phyloP scores from a whole-genome alignment of 495 filamentous ascomycete species.

The Aspergillus ostianus region DNA sequence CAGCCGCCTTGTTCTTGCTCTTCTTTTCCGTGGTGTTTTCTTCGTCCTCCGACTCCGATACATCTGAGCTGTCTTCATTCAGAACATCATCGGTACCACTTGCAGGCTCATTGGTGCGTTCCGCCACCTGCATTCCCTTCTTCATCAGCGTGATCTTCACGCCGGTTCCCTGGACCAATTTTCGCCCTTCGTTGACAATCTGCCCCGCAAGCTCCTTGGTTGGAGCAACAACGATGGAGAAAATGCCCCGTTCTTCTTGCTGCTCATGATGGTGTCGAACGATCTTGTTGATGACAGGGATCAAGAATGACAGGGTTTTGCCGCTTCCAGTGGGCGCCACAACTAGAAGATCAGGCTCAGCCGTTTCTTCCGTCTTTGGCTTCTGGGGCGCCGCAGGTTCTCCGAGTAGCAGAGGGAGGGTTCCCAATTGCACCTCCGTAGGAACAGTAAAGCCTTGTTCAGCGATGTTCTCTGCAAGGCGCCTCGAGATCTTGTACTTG shows the following conservation, averaged over 20 bases:
- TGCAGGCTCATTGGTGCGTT: slow-evolving; percentile 29
- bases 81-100: slow-evolving; percentile 33
- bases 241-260: slow-evolving; percentile 49
- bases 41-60: slow-evolving; percentile 38
- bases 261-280: slow-evolving; percentile 52
- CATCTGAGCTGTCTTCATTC: slow-evolving; percentile 41
- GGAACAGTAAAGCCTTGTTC: slow-evolving; percentile 81
- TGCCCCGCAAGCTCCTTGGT: slow-evolving; percentile 90
- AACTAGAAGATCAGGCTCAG: slow-evolving; percentile 70
- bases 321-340: slow-evolving; percentile 95
- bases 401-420: slow-evolving; percentile 72
- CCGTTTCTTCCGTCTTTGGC: slow-evolving; percentile 10
- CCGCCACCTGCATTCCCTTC: slow-evolving; percentile 73
- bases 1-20: slow-evolving; percentile 33
- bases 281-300: slow-evolving; percentile 77
- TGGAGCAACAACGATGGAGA: slow-evolving; percentile 75
- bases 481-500: slow-evolving; percentile 65
- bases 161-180: slow-evolving; percentile 73
- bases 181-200: slow-evolving; percentile 88
- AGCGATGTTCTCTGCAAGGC: slow-evolving; percentile 74
- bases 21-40: slow-evolving; percentile 36
- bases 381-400: slow-evolving; percentile 24
- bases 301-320: slow-evolving; percentile 92
- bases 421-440: slow-evolving; percentile 90
- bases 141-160: slow-evolving; percentile 80